Conservation (phyloP, 2,329 filamentous ascomycete genomes). For the Epichloe sylvatica region DNA sequence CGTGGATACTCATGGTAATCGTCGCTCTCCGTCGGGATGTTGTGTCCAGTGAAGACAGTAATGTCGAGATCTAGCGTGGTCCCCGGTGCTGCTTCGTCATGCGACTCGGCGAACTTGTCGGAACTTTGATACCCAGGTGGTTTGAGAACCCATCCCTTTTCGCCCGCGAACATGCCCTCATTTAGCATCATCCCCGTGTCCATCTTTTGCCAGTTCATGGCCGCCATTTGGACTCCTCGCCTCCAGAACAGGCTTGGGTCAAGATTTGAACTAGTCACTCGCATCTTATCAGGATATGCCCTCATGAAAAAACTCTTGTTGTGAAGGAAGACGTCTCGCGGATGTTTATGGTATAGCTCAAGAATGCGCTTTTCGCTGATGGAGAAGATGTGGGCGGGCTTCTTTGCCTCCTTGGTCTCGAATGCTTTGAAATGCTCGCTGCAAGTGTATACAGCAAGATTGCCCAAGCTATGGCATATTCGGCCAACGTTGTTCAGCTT, state of each 20-base stretch:
- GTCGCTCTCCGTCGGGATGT: slow-evolving; percentile 32
- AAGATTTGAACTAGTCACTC: slow-evolving; percentile 83
- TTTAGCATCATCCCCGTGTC: slow-evolving; percentile 95
- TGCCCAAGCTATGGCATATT: slow-evolving; percentile 58
- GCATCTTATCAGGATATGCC: slow-evolving; percentile 69
- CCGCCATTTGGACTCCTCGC: slow-evolving; percentile 91
- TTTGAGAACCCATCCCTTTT: slow-evolving; percentile 75
- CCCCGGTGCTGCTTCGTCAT: slow-evolving; percentile 32
- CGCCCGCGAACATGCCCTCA: slow-evolving; percentile 88
- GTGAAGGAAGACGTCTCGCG: slow-evolving; percentile 68
- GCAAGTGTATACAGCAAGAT: slow-evolving; percentile 72
- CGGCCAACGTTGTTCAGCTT: slow-evolving; percentile 33
- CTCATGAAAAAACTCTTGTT: slow-evolving; percentile 83
- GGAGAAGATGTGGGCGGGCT: slow-evolving; percentile 64
- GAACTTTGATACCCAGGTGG: slow-evolving; percentile 55
- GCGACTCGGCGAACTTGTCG: slow-evolving; percentile 24
- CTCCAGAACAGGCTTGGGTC: slow-evolving; percentile 88
- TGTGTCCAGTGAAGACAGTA: slow-evolving; percentile 62
- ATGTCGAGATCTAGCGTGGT: slow-evolving; percentile 53
- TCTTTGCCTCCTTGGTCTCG: slow-evolving; percentile 46
- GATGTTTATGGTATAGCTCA: slow-evolving; percentile 42
- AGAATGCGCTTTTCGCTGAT: slow-evolving; percentile 70
- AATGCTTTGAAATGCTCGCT: slow-evolving; percentile 70
- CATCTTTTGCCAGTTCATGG: slow-evolving; percentile 92
- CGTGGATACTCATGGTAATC: slow-evolving; percentile 19